phyloP scores from a whole-genome alignment of 805 yeast species.

The Candida sanyiensis region DNA sequence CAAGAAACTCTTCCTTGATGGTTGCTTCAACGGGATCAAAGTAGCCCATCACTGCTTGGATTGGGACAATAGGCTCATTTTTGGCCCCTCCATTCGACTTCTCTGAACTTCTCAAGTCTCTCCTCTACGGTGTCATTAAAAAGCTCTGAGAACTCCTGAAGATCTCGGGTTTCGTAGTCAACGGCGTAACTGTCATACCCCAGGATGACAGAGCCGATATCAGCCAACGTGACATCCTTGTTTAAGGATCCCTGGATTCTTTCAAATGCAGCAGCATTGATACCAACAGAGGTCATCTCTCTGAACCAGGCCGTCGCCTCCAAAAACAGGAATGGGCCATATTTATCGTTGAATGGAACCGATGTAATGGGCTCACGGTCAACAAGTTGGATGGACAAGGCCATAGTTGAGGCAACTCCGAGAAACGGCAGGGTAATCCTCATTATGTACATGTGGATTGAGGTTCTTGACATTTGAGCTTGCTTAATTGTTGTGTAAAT shows the following conservation, averaged over 20 bases:
- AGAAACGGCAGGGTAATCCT: neutral
- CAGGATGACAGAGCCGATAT: conserved; percentile 1
- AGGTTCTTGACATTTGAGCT: neutral
- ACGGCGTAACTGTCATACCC: conserved; percentile 16
- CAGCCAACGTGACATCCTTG: neutral
- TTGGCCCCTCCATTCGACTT: neutral
- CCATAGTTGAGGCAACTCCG: neutral
- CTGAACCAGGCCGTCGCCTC: neutral
- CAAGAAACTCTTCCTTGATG: neutral
- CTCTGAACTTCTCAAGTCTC: conserved; percentile 1
- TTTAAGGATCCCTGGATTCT: neutral
- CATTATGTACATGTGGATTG: neutral
- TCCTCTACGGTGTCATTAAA: neutral
- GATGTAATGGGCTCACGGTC: neutral
- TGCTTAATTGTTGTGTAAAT: no score
- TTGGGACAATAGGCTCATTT: neutral
- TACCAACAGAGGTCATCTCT: neutral
- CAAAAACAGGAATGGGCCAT: conserved; percentile 1
- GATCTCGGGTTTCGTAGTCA: neutral
- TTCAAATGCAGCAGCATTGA: neutral
- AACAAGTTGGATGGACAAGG: neutral
- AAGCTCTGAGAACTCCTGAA: neutral
- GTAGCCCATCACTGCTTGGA: conserved; percentile 1
- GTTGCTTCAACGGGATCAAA: conserved; percentile 1
- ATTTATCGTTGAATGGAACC: neutral